A percentile compares a stretch with the other conserved stretches of the same genome.
Conservation (phyloP, 2,329 filamentous ascomycete genomes). For the Knufia petricola region DNA sequence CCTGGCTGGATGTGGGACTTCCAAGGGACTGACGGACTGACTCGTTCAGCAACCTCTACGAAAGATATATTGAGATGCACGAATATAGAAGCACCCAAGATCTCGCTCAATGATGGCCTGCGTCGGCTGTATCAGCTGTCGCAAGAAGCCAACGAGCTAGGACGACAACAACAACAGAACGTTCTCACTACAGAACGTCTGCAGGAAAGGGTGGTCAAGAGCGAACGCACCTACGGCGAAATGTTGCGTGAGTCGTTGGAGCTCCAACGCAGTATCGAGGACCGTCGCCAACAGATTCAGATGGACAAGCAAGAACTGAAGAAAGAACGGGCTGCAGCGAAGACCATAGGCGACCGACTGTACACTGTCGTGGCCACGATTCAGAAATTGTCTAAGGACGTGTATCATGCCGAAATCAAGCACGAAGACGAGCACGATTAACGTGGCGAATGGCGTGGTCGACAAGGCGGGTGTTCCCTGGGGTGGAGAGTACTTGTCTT, state of each 20-base stretch:
- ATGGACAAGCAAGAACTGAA: slow-evolving; percentile 7
- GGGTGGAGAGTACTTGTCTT: no score
- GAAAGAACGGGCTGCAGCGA: background rate
- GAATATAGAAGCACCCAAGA: background rate
- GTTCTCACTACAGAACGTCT: background rate
- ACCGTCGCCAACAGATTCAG: slow-evolving; percentile 1
- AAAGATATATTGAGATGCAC: no score
- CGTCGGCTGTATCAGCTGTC: background rate
- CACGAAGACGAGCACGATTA: no score
- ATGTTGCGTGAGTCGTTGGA: slow-evolving; percentile 4
- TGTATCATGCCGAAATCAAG: no score
- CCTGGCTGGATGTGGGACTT: no score
- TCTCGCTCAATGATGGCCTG: background rate
- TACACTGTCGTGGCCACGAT: background rate
- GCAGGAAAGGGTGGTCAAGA: background rate
- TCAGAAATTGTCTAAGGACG: background rate
- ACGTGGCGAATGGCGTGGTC: no score
- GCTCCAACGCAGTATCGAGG: slow-evolving; percentile 4
- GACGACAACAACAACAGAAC: background rate
- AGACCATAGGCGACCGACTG: background rate
- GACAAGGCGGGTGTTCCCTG: no score
- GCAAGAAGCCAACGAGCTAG: background rate
- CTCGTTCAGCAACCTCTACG: no score
- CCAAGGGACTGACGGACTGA: no score
- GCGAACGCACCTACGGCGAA: slow-evolving; percentile 1